A percentile compares a stretch with the other conserved stretches of the same genome.
phyloP scores from a whole-genome alignment of 1,139 yeast species.

The Suhomyces taliae region DNA sequence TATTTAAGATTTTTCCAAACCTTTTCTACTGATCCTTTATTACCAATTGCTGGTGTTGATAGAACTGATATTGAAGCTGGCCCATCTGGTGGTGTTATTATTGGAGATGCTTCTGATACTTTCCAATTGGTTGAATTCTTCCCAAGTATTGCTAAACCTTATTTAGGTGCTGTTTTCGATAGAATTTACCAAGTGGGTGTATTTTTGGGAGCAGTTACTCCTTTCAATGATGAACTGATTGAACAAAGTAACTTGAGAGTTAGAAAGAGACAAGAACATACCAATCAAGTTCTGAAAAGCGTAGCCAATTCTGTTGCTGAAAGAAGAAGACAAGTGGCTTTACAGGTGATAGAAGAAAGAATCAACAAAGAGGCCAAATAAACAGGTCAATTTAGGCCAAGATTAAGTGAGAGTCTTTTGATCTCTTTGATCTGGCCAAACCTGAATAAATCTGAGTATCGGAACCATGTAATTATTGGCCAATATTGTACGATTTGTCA shows the following conservation, averaged over 20 bases:
- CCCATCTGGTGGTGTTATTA: slow-evolving; percentile 25
- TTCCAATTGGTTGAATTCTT: slow-evolving; percentile 82
- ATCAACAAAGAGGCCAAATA: slow-evolving; percentile 34
- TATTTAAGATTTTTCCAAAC: slow-evolving; percentile 77
- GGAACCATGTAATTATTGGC: too few relatives aligned
- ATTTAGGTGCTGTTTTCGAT: slow-evolving; percentile 55
- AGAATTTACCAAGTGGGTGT: slow-evolving; percentile 54
- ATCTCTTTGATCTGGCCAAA: too few relatives aligned
- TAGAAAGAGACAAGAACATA: slow-evolving; percentile 53
- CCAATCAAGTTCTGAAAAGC: slow-evolving; percentile 38
- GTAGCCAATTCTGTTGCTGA: slow-evolving; percentile 69
- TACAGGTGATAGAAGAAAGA: slow-evolving; percentile 79
- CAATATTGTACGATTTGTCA: too few relatives aligned
- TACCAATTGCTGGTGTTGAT: slow-evolving; percentile 34
- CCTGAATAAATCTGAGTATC: too few relatives aligned
- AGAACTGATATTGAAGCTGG: slow-evolving; percentile 5
- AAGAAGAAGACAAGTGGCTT: slow-evolving; percentile 81
- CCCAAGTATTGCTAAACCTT: slow-evolving; percentile 58
- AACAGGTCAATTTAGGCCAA: not conserved
- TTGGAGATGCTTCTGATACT: slow-evolving; percentile 90
- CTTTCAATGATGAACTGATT: slow-evolving; percentile 69
- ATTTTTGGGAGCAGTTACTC: slow-evolving; percentile 55
- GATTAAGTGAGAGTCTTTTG: too few relatives aligned
- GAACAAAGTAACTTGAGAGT: slow-evolving; percentile 76
- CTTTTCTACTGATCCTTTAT: slow-evolving; percentile 36